These are phyloP conservation scores for Sporothrix schenckii DNA, from an alignment of 2,329 filamentous ascomycete species.

Conservation along the genomic window DNA sequence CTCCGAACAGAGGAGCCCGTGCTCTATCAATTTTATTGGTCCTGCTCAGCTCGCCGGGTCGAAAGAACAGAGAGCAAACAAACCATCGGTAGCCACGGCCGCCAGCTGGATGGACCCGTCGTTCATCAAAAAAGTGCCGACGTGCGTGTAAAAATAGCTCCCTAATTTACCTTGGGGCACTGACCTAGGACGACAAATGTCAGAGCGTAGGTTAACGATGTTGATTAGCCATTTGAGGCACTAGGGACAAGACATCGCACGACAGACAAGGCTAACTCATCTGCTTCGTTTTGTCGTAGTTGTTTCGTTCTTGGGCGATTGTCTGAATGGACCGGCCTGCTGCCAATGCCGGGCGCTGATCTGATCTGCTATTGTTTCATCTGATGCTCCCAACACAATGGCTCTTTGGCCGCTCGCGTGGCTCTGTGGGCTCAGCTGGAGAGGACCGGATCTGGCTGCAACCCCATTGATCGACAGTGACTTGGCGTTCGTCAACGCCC, in stretches of 20 bases:
- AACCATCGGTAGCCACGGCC: neutral
- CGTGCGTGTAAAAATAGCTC: too few relatives aligned
- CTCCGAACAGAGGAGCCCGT: neutral
- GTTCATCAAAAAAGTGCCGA: too few relatives aligned
- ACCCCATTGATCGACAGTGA: slow-evolving; percentile 7
- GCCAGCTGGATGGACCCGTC: too few relatives aligned
- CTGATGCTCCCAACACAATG: slow-evolving; percentile 1
- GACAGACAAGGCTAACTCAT: too few relatives aligned
- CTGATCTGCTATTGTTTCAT: neutral
- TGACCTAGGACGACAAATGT: too few relatives aligned
- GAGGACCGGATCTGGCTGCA: neutral
- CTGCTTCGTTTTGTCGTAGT: too few relatives aligned
- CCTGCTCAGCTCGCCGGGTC: neutral
- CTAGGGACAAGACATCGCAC: too few relatives aligned
- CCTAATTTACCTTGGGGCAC: too few relatives aligned
- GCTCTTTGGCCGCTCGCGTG: slow-evolving; percentile 7
- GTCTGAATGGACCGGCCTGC: too few relatives aligned
- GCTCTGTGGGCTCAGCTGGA: neutral
- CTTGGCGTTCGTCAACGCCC: neutral
- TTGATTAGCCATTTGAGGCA: too few relatives aligned
- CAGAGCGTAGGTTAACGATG: too few relatives aligned
- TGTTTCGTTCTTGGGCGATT: too few relatives aligned
- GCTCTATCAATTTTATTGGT: neutral
- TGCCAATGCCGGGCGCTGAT: neutral
- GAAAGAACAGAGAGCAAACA: neutral